Evolutionary conservation across 1,284 basidiomycete species (phyloP).

Genomic region (Baeospora myosura): DNA sequence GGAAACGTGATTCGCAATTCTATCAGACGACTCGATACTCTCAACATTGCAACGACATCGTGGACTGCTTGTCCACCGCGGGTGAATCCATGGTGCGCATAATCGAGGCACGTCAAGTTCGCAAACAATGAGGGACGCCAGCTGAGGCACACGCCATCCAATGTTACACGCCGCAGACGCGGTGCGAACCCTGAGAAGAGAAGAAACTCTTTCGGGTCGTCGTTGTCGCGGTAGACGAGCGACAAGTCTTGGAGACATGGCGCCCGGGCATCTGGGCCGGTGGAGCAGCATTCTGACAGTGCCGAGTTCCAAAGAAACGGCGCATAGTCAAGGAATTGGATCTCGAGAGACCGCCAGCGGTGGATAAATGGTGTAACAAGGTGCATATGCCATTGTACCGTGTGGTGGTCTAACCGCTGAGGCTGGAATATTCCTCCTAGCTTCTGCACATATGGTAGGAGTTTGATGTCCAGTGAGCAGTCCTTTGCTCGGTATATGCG

Average conservation of each 20-base stretch:
- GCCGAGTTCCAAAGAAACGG: conserved; percentile 62
- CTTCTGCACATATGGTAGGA: conserved; percentile 27
- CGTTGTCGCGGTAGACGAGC: conserved; percentile 54
- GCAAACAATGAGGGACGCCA: conserved; percentile 55
- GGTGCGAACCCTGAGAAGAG: conserved; percentile 60
- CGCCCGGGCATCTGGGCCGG: conserved; percentile 29
- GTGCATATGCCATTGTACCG: conserved; percentile 54
- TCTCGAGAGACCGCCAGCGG: conserved; percentile 53
- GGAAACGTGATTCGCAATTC: conserved; percentile 39
- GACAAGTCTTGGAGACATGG: conserved; percentile 44
- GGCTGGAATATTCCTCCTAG: conserved; percentile 20
- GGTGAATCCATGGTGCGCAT: conserved; percentile 51
- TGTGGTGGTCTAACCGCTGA: conserved; percentile 37
- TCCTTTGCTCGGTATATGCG: conserved; percentile 49
- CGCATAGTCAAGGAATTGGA: conserved; percentile 46
- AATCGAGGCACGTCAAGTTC: conserved; percentile 56
- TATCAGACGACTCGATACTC: conserved; percentile 34
- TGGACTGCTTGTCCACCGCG: conserved; percentile 35
- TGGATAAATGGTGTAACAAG: conserved; percentile 41
- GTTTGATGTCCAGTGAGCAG: conserved; percentile 51
- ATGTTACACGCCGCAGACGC: conserved; percentile 39
- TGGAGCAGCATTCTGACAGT: conserved; percentile 41
- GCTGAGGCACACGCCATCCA: conserved; percentile 56
- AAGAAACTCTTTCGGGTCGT: conserved; percentile 56
- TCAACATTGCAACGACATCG: conserved; percentile 42